Evolutionary conservation across 495 filamentous ascomycete species (phyloP).

Genomic region (Trichoderma parareesei): DNA sequence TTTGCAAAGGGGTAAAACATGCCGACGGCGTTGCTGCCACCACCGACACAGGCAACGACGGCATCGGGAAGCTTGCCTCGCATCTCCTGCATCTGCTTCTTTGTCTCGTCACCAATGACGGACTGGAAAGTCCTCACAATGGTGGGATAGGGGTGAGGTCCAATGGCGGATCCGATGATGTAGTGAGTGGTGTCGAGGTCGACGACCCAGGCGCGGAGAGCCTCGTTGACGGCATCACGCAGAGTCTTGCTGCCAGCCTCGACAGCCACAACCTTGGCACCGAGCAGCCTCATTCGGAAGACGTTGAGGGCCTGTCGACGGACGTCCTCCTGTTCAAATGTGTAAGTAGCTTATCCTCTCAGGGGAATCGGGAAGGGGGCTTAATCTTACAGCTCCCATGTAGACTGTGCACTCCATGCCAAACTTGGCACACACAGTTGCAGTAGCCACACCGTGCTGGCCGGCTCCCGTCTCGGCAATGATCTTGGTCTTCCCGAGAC

Average conservation of each 20-base stretch:
- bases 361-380: neutral
- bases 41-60: conserved; percentile 92
- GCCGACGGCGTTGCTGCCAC: conserved; percentile 82
- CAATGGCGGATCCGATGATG: conserved; percentile 92
- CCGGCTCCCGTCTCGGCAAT: conserved; percentile 96
- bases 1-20: conserved; percentile 96
- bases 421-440: conserved; percentile 93
- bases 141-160: conserved; percentile 90
- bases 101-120: conserved; percentile 88
- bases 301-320: conserved; percentile 90
- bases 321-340: conserved; percentile 60
- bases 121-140: conserved; percentile 95
- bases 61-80: conserved; percentile 88
- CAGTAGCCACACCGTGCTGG: conserved; percentile 91
- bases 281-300: conserved; percentile 93
- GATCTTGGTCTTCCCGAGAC: conserved; percentile 84
- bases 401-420: conserved; percentile 92
- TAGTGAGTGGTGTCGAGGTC: conserved; percentile 86
- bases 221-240: conserved; percentile 94
- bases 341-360: conserved; percentile 39
- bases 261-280: conserved; percentile 78
- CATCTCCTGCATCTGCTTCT: conserved; percentile 72
- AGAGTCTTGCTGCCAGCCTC: conserved; percentile 79
- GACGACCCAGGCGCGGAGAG: conserved; percentile 81
- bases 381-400: conserved; percentile 65